Evolutionary conservation across 768 basidiomycete species (phyloP).

Genomic region (Asterophora parasitica): DNA sequence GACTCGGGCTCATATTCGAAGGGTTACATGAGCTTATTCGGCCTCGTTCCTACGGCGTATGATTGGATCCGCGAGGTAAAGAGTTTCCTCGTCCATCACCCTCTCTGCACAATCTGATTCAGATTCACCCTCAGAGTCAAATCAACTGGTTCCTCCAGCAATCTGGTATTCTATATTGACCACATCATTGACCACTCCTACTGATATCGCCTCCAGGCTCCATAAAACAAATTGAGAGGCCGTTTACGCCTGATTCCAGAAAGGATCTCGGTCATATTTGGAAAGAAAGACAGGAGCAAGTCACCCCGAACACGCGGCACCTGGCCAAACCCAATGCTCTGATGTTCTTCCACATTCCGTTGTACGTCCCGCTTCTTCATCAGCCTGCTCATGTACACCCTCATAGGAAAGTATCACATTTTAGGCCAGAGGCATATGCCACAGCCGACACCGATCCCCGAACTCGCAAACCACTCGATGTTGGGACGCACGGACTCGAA

Average conservation of each 20-base stretch:
- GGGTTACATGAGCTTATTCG: constrained; percentile 57
- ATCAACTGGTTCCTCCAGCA: constrained; percentile 89
- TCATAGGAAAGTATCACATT: constrained; percentile 1
- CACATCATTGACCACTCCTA: background rate
- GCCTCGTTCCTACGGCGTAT: constrained; percentile 66
- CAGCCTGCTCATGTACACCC: background rate
- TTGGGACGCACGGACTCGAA: constrained; percentile 64
- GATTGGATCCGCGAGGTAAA: constrained; percentile 78
- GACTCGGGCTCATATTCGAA: constrained; percentile 80
- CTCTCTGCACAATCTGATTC: background rate
- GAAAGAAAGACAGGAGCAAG: constrained; percentile 56
- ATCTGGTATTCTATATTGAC: constrained; percentile 42
- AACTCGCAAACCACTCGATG: constrained; percentile 60
- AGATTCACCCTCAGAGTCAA: constrained; percentile 58
- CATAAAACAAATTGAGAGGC: constrained; percentile 73
- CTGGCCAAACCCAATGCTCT: constrained; percentile 93
- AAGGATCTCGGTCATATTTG: constrained; percentile 67
- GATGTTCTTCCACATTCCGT: constrained; percentile 97
- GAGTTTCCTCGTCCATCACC: background rate
- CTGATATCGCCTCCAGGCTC: constrained; percentile 31
- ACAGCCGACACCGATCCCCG: constrained; percentile 60
- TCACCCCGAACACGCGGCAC: constrained; percentile 46
- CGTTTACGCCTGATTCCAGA: constrained; percentile 73
- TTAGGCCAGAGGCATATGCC: constrained; percentile 70
- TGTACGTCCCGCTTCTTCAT: constrained; percentile 42